A percentile compares a stretch with the other conserved stretches of the same genome.
These are phyloP conservation scores for Volvox africanus DNA, from an alignment of 139 green algal species.

Conservation along the genomic window DNA sequence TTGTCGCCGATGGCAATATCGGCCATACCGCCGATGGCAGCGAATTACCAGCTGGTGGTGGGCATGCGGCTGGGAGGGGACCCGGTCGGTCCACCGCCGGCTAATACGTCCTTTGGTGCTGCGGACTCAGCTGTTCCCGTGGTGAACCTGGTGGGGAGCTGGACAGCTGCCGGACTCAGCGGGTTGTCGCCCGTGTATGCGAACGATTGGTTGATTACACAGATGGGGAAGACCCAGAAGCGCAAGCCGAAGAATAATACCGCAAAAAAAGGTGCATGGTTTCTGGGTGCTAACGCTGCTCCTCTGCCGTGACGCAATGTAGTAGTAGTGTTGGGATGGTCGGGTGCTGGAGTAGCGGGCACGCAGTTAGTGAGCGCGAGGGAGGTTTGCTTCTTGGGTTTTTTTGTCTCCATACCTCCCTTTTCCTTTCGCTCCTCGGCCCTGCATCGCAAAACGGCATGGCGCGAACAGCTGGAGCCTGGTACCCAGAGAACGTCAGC, in stretches of 20 bases:
- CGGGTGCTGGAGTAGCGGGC: no score
- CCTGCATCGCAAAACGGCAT: no score
- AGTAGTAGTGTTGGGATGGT: no score
- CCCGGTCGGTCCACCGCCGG: neutral
- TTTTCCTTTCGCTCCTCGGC: no score
- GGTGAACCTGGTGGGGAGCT: constrained; percentile 30
- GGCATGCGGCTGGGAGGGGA: neutral
- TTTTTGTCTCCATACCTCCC: no score
- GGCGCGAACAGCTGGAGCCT: neutral
- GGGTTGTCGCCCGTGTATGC: neutral
- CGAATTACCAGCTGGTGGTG: constrained; percentile 1
- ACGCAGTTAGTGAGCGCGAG: no score
- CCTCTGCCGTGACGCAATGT: no score
- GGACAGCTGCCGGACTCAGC: neutral
- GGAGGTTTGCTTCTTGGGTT: no score
- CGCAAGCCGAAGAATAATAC: no score
- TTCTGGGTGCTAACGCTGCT: no score
- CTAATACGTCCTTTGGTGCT: neutral
- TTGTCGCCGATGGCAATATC: neutral
- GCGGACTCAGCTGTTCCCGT: neutral
- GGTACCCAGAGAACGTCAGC: neutral
- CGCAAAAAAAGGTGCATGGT: no score
- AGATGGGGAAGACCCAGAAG: no score
- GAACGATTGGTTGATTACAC: neutral
- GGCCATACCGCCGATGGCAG: neutral